Evolutionary conservation across 192 early-diverging fungal species (phyloP), one percentile per base, ranked within the genome.

Genomic region (Martensiomyces pterosporus): DNA sequence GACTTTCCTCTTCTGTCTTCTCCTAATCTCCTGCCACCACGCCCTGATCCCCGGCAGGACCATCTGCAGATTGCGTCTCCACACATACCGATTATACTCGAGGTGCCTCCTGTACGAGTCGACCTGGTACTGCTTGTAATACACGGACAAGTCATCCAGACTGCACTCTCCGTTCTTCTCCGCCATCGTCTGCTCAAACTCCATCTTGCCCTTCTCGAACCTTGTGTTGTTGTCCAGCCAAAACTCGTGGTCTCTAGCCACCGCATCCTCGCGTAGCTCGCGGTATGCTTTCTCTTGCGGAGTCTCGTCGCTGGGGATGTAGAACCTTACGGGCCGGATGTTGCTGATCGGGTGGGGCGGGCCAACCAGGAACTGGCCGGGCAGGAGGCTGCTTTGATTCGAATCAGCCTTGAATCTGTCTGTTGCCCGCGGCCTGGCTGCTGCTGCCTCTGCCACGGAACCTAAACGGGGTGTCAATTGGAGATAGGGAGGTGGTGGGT

Each of bases 211-310:
- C 1, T 36, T 49, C 50, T 73, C 69, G 19, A 73, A 73, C 7
- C 49, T 53, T 38, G 16, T 37, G 47, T 73, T 73, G 50, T 73
- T 73, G 58, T 65, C 63, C 9, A 47, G 29, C 69, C 69, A 73
- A 24, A 73, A 73, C 33, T 36, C 46, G 27, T 73, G 69, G 58
- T 73, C 69, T 18, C 38, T 43, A n/a, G 8, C 16, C 6, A 51
- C 36, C 1, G 56, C 69, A 1, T 51, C 34, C 24, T 73, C 62
- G 45, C 69, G 69, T 14, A 61, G 27, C 38, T 57, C 42, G 9
- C 69, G 61, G 47, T 72, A 72, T 12, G 8, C 21, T 12, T 9
- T 45, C 21, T 72, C 68, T 10, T 15, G 13, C 1, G 45, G 29
- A 0, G 68, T 64, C 19, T 72, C 68, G 54, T 72, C 68, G 0